Conservation (phyloP, 805 yeast species). For the Monosporozyma yasuniensis region DNA sequence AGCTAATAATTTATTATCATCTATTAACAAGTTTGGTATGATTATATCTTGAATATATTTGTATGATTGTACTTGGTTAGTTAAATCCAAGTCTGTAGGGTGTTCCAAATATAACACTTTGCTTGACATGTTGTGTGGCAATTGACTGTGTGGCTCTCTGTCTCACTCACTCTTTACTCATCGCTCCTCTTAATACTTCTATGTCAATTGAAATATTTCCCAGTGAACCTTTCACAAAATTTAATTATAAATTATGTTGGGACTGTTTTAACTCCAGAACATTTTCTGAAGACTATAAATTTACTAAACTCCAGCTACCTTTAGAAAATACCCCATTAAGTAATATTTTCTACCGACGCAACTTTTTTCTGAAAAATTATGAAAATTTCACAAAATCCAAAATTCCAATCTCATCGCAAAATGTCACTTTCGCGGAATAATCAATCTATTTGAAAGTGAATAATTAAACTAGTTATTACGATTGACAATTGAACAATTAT, state of each 20-base stretch:
- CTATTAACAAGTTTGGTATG: conserved; percentile 10
- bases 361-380: neutral
- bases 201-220: no score
- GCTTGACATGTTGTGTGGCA: conserved; percentile 2
- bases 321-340: neutral
- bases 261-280: no score
- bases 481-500: no score
- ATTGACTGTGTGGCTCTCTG: neutral
- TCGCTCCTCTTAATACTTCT: no score
- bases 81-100: conserved; percentile 11
- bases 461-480: no score
- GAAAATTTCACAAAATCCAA: neutral
- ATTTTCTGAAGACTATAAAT: no score
- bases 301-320: no score
- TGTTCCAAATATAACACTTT: conserved; percentile 7
- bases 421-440: neutral
- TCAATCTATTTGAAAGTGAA: neutral
- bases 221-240: no score
- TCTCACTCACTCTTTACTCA: neutral
- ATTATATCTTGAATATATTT: conserved; percentile 14
- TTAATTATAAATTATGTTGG: no score
- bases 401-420: neutral
- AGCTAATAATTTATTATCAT: neutral
- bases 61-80: conserved; percentile 8
- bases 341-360: neutral